Evolutionary conservation across 805 yeast genomes (phyloP), one percentile per base, ranked within the genome.

Genomic region (Kluyveromyces siamensis): DNA sequence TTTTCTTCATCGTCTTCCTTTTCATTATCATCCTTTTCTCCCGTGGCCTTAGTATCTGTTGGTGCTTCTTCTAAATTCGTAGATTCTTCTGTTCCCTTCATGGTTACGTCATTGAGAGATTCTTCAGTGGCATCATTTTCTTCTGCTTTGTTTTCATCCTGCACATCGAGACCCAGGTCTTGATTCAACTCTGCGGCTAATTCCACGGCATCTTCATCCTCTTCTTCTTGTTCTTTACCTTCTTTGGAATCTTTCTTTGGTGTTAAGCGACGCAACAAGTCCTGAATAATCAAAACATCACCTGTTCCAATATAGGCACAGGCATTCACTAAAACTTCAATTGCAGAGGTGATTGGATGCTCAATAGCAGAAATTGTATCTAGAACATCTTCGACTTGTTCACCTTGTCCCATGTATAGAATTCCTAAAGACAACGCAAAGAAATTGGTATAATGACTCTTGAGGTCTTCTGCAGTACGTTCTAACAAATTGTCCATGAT

Each of bases 231-330:
- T 0, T 76, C 81, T 11, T 72, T 72, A 17, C 72, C 72, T 44
- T 79, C 85, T 48, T 70, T 70, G 41, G 82, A 79, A 56, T 79
- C 80, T n/a, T 82, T 81, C 48, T 70, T 70, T 42, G 79, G 77
- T 7, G 95, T 84, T 62, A 93, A 80, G 77, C 89, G 88, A 60
- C 88, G 95, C 59, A 91, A 77, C 61, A 93, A 74, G 37, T 87
- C 81, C 72, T 93, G 99, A 53, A 93, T 86, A 71, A 90, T 93
- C 53, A 93, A 76, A 33, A 93, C 99, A 65, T 93, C 93, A 57
- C 99, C 99, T 38, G 98, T 88, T 53, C 98, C 99, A 10, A 96
- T 95, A 70, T 85, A 90, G 4, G 98, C 95, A 71, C 97, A 87
- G 47, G 90, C 84, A 53, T 84, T 88, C 35, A 95, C 89, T 61